Evolutionary conservation across 164 flowering plant species (phyloP), one percentile per base, ranked within the genome.

Genomic region (Annona cherimola): DNA sequence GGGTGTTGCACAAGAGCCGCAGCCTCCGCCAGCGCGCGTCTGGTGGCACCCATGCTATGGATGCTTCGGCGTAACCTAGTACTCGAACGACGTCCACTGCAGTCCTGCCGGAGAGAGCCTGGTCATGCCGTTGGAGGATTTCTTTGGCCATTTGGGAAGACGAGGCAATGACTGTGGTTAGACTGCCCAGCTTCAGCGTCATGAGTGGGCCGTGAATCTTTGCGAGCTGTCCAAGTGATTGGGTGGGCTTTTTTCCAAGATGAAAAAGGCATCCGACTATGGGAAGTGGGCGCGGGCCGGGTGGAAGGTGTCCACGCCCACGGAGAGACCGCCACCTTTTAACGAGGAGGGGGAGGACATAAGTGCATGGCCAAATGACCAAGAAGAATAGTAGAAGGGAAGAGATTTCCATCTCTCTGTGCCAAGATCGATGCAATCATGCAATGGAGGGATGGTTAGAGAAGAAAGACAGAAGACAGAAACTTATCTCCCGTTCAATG

Each of bases 231-330:
- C 72, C 57, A 19, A 80, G 73, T 45, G 74, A 69, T 63, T 55
- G 54, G 46, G 72, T 75, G 40, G 73, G 80, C 41, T 54, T 61
- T 46, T 42, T 42, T 0, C 80, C 82, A 8, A 80, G 61, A 20
- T 73, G 8, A 65, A 71, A 65, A n/a, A 80, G 78, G 76, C 63
- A 74, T 9, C 80, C 78, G 2, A 80, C 42, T 19, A 80, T 69
- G 46, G 82, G 82, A 43, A 73, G 71, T 50, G 72, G 71, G 16
- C 3, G n/a, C 0, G 82, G 82, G n/a, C 82, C 82, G 4, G 80
- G 82, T 41, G 76, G 80, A 12, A 77, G 80, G 18, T 61, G 3
- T 16, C 5, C 18, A 8, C 44, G 26, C 4, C 44, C n/a, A 3
- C 3, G 67, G 18, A 3, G 12, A 61, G 26, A 19, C 12, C 64